phyloP scores from a whole-genome alignment of 2,329 filamentous ascomycete genomes.

The Aspergillus phoenicis region DNA sequence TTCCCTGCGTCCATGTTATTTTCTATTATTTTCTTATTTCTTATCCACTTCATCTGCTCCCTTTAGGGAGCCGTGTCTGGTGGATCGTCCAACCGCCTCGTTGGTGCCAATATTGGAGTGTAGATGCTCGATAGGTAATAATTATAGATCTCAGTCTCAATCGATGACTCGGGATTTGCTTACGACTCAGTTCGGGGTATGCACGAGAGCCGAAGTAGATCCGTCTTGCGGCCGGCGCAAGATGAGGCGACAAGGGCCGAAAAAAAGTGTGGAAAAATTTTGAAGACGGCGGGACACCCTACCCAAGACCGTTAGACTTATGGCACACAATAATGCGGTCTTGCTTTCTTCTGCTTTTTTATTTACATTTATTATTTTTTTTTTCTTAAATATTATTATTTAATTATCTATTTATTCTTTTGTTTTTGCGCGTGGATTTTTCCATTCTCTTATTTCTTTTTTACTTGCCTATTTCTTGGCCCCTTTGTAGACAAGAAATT shows the following conservation, averaged over 20 bases:
- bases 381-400: too few relatives aligned
- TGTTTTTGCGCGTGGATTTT: too few relatives aligned
- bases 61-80: not conserved
- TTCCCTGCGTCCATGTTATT: too few relatives aligned
- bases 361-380: too few relatives aligned
- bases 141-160: conserved; percentile 1
- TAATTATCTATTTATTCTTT: not conserved
- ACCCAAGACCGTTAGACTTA: not conserved
- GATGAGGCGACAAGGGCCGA: not conserved
- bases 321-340: not conserved
- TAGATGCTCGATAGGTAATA: not conserved
- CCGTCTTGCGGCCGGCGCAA: conserved; percentile 6
- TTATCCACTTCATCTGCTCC: not conserved
- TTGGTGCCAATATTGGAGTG: not conserved
- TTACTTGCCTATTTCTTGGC: too few relatives aligned
- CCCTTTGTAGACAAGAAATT: not conserved
- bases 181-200: conserved; percentile 6
- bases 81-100: conserved; percentile 5
- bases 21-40: too few relatives aligned
- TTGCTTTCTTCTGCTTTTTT: not conserved
- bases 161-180: conserved; percentile 7
- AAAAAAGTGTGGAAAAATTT: not conserved
- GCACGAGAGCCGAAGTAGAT: conserved; percentile 9
- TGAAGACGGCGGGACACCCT: not conserved
- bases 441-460: too few relatives aligned